These are phyloP conservation scores for Malus fusca DNA, from an alignment of 306 rosid genomes.

Conservation along the genomic window DNA sequence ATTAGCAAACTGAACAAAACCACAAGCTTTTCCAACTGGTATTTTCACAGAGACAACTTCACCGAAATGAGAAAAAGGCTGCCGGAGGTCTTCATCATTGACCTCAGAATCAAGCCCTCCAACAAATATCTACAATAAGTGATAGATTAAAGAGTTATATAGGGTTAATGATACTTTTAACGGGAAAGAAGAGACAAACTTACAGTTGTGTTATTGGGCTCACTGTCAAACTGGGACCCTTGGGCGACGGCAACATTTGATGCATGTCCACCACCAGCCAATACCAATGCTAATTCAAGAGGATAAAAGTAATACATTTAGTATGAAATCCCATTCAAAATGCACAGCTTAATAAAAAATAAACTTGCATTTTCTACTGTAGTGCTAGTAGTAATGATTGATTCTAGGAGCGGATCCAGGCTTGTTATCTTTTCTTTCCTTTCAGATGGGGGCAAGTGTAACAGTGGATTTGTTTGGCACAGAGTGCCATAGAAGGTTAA, in stretches of 20 bases:
- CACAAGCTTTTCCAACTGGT: constrained; percentile 94
- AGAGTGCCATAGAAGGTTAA: not conserved
- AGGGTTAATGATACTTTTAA: not conserved
- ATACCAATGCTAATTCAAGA: constrained; percentile 61
- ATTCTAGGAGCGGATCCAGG: not conserved
- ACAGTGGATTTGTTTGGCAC: not conserved
- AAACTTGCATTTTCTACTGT: not conserved
- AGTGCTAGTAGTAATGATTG: not conserved
- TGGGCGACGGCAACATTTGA: constrained; percentile 61
- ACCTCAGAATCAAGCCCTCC: constrained; percentile 98
- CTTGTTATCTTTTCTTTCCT: not conserved
- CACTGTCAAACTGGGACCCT: constrained; percentile 78
- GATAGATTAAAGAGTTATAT: constrained; percentile 12
- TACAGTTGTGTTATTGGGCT: constrained; percentile 82
- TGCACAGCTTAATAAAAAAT: not conserved
- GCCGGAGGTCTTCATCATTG: constrained; percentile 84
- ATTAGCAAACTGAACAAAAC: constrained; percentile 92
- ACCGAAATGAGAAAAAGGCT: constrained; percentile 78
- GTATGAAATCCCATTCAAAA: not conserved
- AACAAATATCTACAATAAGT: constrained; percentile 70
- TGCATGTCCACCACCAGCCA: constrained; percentile 87
- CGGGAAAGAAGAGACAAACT: constrained; percentile 26
- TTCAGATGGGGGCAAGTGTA: not conserved
- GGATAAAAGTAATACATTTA: not conserved
- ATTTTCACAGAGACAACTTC: constrained; percentile 91